phyloP scores from a whole-genome alignment of 2,329 filamentous ascomycete genomes.

The Parasarocladium wereldwijsianum region DNA sequence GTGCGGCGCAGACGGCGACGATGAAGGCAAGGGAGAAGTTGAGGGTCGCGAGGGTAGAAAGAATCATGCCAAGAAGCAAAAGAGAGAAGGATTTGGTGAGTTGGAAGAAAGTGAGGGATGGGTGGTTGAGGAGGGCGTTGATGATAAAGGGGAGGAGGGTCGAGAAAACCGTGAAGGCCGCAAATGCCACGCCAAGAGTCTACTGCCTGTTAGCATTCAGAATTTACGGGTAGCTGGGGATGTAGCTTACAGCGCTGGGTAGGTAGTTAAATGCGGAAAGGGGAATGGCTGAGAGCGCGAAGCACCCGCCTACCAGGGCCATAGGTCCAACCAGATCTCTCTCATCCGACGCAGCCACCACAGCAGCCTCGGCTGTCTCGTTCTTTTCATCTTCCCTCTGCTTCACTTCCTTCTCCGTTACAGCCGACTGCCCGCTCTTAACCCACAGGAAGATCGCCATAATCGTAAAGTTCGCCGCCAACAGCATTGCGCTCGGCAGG shows the following conservation, averaged over 20 bases:
- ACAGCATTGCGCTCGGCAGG: slow-evolving; percentile 89
- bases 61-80: slow-evolving; percentile 79
- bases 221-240: not conserved
- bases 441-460: slow-evolving; percentile 93
- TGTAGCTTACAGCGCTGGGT: slow-evolving; percentile 42
- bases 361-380: slow-evolving; percentile 6
- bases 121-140: slow-evolving; percentile 38
- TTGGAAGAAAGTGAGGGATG: slow-evolving; percentile 41
- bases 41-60: slow-evolving; percentile 83
- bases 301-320: slow-evolving; percentile 53
- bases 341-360: slow-evolving; percentile 26
- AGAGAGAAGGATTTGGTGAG: slow-evolving; percentile 84
- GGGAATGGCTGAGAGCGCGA: slow-evolving; percentile 66
- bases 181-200: slow-evolving; percentile 46
- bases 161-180: slow-evolving; percentile 39
- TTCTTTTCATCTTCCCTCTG: slow-evolving; percentile 17
- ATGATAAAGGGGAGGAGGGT: slow-evolving; percentile 40
- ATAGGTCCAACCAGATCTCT: slow-evolving; percentile 60
- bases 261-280: slow-evolving; percentile 77
- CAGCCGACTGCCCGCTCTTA: slow-evolving; percentile 50
- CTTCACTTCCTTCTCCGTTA: slow-evolving; percentile 1
- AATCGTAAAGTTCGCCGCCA: slow-evolving; percentile 89
- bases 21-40: slow-evolving; percentile 89
- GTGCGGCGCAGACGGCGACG: slow-evolving; percentile 63
- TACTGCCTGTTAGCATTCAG: slow-evolving; percentile 15